Evolutionary conservation across 257 asterid genomes (phyloP), one percentile per base, ranked within the genome.

Genomic region (Fraxinus americana): DNA sequence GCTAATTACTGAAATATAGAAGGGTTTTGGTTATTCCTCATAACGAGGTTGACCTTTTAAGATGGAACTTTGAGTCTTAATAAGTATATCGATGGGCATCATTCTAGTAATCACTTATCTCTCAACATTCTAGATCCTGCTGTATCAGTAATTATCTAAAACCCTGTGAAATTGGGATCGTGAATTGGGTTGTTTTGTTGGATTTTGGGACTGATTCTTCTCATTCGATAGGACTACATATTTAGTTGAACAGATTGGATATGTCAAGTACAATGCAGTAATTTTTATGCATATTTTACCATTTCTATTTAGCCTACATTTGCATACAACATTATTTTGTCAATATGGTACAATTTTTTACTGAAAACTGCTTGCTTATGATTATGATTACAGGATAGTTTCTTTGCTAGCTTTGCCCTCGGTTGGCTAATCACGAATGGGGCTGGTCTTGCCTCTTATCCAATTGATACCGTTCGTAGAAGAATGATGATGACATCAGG

Each of bases 401-500:
- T 92, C 92, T 92, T 92, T 54, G 98, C 98, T 79, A 92, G 98
- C 75, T 92, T 92, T 84, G 98, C 88, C 57, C 98, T 92, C 25
- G 98, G 98, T 59, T 92, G 98, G 98, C 85, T 92, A 79, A 92
- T 92, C 89, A 92, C 98, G 13, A 92, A 92, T 16, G 98, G 97
- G 79, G 98, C 98, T 59, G 98, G 98, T 78, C 90, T 92, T 39
- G 98, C 98, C 61, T 92, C 98, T 2, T 92, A 92, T 90, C 97
- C 98, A 16, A 87, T 92, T 63, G 98, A 92, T 82, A 92, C 98
- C 0, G 98, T 92, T 0, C 90, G 98, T 2, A 92, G 98, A 91
- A 91, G 98, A 84, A 92, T 92, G 98, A 92, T 92, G 98, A 92
- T 92, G 98, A 92, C 98, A 25, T 92, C 98, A 23, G 98, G 98